These are phyloP conservation scores for Pulveroboletus frians DNA, from an alignment of 768 basidiomycete species.

Conservation along the genomic window DNA sequence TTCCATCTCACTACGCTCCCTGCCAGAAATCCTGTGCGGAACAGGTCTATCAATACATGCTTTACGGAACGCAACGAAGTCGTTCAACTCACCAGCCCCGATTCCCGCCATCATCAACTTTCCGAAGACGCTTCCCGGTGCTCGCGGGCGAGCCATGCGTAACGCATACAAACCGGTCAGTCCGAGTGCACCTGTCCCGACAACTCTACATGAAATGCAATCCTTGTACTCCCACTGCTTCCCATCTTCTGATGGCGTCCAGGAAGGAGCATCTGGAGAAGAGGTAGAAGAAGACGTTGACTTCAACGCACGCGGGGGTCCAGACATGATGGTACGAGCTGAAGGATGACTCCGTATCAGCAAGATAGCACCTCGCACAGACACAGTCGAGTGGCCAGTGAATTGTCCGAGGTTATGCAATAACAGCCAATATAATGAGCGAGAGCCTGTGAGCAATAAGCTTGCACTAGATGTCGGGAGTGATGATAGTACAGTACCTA, in stretches of 20 bases:
- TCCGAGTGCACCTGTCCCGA: slow-evolving; percentile 60
- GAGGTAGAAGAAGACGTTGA: not conserved
- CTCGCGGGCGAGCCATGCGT: slow-evolving; percentile 54
- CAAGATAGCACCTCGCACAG: not conserved
- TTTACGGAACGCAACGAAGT: not conserved
- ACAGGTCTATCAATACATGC: slow-evolving; percentile 7
- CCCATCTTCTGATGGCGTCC: slow-evolving; percentile 3
- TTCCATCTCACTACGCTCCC: slow-evolving; percentile 29
- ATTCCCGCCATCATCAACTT: slow-evolving; percentile 59
- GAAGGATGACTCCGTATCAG: not conserved
- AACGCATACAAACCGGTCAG: slow-evolving; percentile 65
- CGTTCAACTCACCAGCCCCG: slow-evolving; percentile 48
- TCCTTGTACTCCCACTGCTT: slow-evolving; percentile 36
- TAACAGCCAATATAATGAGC: not conserved
- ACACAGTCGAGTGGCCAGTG: not conserved
- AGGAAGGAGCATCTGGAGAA: not conserved
- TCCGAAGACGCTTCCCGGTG: slow-evolving; percentile 56
- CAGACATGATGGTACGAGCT: slow-evolving; percentile 13
- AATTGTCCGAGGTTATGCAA: not conserved
- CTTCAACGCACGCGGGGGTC: slow-evolving; percentile 12
- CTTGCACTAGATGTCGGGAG: not conserved
- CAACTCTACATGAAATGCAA: slow-evolving; percentile 65
- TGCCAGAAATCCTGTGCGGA: slow-evolving; percentile 23
- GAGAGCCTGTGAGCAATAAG: not conserved
- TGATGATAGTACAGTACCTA: too few species aligned